phyloP scores from a whole-genome alignment of 1,284 basidiomycete species.

The Stygiomarasmius scandens region DNA sequence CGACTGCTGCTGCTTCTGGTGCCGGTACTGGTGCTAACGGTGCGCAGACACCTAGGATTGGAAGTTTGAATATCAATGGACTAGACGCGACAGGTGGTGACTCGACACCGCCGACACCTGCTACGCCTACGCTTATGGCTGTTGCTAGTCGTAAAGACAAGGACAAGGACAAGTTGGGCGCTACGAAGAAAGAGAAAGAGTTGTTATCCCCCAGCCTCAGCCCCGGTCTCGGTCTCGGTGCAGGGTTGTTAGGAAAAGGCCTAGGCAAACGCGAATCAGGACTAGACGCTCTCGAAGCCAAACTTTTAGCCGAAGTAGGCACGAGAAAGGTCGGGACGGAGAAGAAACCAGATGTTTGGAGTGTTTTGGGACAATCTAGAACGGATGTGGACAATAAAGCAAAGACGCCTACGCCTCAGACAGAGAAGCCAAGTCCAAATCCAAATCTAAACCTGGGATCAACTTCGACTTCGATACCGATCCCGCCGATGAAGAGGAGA shows the following conservation, averaged over 20 bases:
- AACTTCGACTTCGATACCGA: too few species aligned
- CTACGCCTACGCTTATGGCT: conserved; percentile 55
- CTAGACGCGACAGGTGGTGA: not conserved
- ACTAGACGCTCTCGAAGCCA: conserved; percentile 54
- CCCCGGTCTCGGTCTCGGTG: not conserved
- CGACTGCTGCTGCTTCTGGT: too few species aligned
- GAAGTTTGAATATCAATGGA: too few species aligned
- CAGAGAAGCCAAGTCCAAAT: conserved; percentile 13
- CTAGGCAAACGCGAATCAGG: conserved; percentile 35
- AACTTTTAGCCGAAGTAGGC: conserved; percentile 54
- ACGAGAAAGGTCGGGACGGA: conserved; percentile 41
- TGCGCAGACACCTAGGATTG: too few species aligned
- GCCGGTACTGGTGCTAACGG: too few species aligned
- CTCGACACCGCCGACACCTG: conserved; percentile 37
- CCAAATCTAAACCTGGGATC: too few species aligned
- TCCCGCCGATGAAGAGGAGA: conserved; percentile 12
- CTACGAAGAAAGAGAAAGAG: not conserved
- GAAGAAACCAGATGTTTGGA: conserved; percentile 49
- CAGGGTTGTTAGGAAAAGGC: not conserved
- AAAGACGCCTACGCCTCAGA: not conserved
- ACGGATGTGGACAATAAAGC: conserved; percentile 11
- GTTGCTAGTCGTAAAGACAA: conserved; percentile 28
- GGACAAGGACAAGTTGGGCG: conserved; percentile 13
- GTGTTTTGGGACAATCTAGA: conserved; percentile 34
- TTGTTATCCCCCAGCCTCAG: conserved; percentile 12